phyloP scores from a whole-genome alignment of 768 basidiomycete genomes.

The Piloderma croceum region DNA sequence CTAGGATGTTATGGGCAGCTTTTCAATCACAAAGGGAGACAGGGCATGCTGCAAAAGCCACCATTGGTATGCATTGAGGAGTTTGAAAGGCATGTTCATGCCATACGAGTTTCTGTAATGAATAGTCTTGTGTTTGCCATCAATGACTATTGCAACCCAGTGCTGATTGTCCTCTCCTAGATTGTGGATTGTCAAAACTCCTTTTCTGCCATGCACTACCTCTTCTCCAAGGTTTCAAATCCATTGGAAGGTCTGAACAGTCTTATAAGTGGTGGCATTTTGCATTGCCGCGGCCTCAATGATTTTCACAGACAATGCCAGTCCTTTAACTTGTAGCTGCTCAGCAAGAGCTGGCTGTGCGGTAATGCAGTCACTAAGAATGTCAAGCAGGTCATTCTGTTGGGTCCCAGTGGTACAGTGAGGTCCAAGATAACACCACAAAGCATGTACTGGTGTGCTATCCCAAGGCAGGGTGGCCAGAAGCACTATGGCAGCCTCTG shows the following conservation, averaged over 20 bases:
- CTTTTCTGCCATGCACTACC: background rate
- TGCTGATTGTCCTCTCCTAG: background rate
- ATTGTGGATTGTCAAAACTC: background rate
- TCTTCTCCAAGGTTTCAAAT: background rate
- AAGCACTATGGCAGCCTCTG: background rate
- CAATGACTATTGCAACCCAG: background rate
- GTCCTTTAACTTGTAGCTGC: background rate
- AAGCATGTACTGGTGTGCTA: background rate
- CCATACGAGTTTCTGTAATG: background rate
- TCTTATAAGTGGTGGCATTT: background rate
- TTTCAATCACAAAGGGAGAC: background rate
- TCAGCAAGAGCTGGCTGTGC: background rate
- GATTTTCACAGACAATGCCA: background rate
- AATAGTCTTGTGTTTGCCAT: background rate
- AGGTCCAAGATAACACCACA: slow-evolving; percentile 5
- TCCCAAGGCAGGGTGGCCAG: slow-evolving; percentile 5
- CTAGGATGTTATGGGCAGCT: background rate
- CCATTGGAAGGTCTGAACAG: background rate
- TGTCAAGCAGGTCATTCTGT: slow-evolving; percentile 3
- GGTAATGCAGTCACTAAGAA: background rate
- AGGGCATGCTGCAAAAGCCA: background rate
- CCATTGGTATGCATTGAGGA: background rate
- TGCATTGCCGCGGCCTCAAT: background rate
- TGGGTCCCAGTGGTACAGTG: slow-evolving; percentile 6
- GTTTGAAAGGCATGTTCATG: background rate